Evolutionary conservation across 2,329 filamentous ascomycete species (phyloP), one percentile per base, ranked within the genome.

Genomic region (Sporothrix phasma): DNA sequence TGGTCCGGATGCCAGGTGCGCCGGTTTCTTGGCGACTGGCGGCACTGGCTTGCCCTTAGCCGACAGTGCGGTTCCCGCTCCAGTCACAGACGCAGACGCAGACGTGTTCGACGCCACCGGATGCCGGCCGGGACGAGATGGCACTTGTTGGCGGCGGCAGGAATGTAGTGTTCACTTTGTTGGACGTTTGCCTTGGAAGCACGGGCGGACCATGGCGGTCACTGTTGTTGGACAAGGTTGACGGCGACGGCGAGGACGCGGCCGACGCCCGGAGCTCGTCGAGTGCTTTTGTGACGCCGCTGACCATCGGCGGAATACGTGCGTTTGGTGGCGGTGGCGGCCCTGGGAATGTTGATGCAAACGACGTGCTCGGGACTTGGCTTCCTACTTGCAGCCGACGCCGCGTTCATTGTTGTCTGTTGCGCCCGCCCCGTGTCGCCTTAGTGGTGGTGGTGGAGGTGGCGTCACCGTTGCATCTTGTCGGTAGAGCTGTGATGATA

Each of bases 11-110:
- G 75, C 69, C 4, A 85, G 76, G 67, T 85, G 82, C 2, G 81
- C 78, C 1, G 86, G 86, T 69, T 89, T 89, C 72, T 79, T 83
- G 24, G 85, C 86, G 59, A 88, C 77, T 0, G 81, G 81, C 5
- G 82, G 84, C n/a, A 81, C 74, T 10, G 74, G 71, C 67, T 80
- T 81, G 15, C 74, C 65, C 13, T 66, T 66, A 24, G 70, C 34
- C 46, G 51, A 37, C 15, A 59, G 4, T 13, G 15, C 31, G n/a
- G 63, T 62, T 7, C 19, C 31, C 3, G 45, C 8, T 1, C 39
- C 19, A 37, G 41, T n/a, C 17, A 6, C 41, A 2, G 39, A 41
- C 11, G 39, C 39, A 7, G 74, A 73, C 45, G 73, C 73, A 1
- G 78, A 76, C 3, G 73, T 71, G 19, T 71, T 19, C 74, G 74